Evolutionary conservation across 2,329 filamentous ascomycete species (phyloP).

Genomic region (Herpotrichia juniperi): DNA sequence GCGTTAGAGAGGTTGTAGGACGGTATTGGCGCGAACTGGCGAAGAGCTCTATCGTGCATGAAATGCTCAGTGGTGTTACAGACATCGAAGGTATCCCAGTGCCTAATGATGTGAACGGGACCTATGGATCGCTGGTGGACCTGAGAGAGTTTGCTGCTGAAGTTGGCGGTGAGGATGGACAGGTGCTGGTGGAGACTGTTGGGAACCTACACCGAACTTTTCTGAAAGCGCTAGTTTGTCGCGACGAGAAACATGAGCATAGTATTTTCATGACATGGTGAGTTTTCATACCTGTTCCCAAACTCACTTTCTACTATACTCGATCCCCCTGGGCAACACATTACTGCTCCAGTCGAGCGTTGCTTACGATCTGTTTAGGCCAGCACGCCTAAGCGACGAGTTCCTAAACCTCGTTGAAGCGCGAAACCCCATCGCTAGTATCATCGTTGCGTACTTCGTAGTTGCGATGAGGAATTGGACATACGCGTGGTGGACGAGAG

Average conservation of each 20-base stretch:
- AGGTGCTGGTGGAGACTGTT: conserved; percentile 28
- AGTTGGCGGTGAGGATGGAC: conserved; percentile 18
- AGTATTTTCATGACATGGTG: conserved; percentile 18
- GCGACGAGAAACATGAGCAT: conserved; percentile 27
- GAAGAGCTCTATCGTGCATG: conserved; percentile 8
- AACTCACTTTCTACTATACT: no score
- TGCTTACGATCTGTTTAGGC: conserved; percentile 24
- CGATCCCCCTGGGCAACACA: no score
- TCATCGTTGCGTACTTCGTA: conserved; percentile 35
- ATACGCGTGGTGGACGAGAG: conserved; percentile 33
- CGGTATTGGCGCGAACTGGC: conserved; percentile 5
- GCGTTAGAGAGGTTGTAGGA: conserved; percentile 10
- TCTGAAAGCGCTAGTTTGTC: conserved; percentile 21
- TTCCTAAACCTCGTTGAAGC: conserved; percentile 32
- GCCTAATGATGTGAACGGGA: conserved; percentile 16
- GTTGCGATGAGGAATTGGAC: conserved; percentile 27
- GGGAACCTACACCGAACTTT: conserved; percentile 28
- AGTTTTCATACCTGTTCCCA: background rate
- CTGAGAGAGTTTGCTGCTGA: conserved; percentile 28
- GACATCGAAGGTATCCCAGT: background rate
- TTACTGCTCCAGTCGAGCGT: background rate
- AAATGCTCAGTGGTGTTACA: background rate
- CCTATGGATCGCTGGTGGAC: conserved; percentile 29
- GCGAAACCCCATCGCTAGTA: conserved; percentile 34
- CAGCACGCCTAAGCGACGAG: conserved; percentile 23